A percentile compares a stretch with the other conserved stretches of the same genome.
Conservation (phyloP, 352 stramenopile species). For the Phytopythium cucurbitacearum region DNA sequence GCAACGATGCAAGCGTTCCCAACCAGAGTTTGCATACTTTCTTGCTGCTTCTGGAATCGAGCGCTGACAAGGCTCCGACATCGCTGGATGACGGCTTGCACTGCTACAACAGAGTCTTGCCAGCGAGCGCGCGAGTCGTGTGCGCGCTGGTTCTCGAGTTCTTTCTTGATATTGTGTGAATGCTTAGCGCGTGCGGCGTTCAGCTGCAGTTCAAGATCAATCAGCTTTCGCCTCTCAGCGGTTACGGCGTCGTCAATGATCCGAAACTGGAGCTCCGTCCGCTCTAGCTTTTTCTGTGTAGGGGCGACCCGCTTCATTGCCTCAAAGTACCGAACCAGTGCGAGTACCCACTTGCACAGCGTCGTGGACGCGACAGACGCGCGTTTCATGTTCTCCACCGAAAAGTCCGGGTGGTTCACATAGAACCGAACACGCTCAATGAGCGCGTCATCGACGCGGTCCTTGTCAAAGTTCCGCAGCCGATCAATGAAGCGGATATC, state of each 20-base stretch:
- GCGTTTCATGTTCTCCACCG: conserved; percentile 72
- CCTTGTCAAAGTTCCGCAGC: conserved; percentile 53
- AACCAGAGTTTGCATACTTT: conserved; percentile 21
- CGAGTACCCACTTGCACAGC: conserved; percentile 68
- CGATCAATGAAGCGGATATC: conserved; percentile 70
- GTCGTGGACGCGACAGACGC: conserved; percentile 66
- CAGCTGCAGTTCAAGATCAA: conserved; percentile 42
- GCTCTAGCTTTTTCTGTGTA: conserved; percentile 39
- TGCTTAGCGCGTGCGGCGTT: conserved; percentile 39
- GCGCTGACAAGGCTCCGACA: conserved; percentile 28
- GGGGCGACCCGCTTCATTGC: conserved; percentile 58
- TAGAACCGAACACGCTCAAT: conserved; percentile 57
- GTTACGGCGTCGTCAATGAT: conserved; percentile 37
- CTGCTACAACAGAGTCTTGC: conserved; percentile 35
- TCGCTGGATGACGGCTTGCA: conserved; percentile 29
- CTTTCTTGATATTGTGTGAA: conserved; percentile 21
- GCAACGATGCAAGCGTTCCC: conserved; percentile 31
- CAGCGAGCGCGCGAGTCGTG: conserved; percentile 41
- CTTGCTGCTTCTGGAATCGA: conserved; percentile 11
- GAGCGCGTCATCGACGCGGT: conserved; percentile 33
- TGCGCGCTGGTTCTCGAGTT: conserved; percentile 45
- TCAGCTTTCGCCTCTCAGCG: conserved; percentile 40
- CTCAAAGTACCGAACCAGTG: conserved; percentile 63
- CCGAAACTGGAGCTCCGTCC: conserved; percentile 33
- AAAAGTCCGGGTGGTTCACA: conserved; percentile 69